Evolutionary conservation across 2,329 filamentous ascomycete genomes (phyloP), one percentile per base, ranked within the genome.

Genomic region (Arthrobotrys sphaeroides): DNA sequence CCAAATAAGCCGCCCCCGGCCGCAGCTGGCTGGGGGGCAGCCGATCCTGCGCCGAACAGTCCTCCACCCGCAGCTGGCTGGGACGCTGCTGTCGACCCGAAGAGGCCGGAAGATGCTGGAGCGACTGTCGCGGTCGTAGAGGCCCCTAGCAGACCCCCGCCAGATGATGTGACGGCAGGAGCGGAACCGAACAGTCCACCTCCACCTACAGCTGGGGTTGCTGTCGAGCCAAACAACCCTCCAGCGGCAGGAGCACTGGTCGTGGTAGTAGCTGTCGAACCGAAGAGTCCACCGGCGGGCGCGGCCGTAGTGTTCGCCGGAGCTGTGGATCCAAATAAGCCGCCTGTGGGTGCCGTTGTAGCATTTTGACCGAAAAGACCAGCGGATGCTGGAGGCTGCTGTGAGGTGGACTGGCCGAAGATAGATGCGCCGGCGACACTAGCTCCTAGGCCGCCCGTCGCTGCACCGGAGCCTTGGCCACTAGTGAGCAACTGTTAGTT

Each of bases 241-340:
- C 68, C 68, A 22, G 59, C 59, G 22, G 67, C 57, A n/a, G 68
- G 53, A 0, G 65, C 65, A 28, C 36, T 57, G 16, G 65, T 53
- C 5, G 65, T 40, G 4, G 67, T 36, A 22, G 57, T 28, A 5
- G 53, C n/a, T n/a, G n/a, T 42, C 6, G 66, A 33, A 13, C 68
- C 59, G 16, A 73, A 73, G 6, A 73, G 47, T 5, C 45, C 49
- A 10, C 59, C 66, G 9, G 59, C 36, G 10, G 70, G 22, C 45
- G 72, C 59, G 18, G 68, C 20, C 4, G 70, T 24, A 40, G 70
- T 43, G 16, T 73, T 55, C 6, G 70, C 26, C 12, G 77, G 33
- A 33, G 77, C 62, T n/a, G 69, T 24, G 3, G 55, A 22, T 3
- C 78, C 78, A 31, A 79, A 79, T 36, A 79, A 38, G 20, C 78